These are phyloP conservation scores for Corchorus olitorius DNA, from an alignment of 345 rosid genomes.

Conservation along the genomic window DNA sequence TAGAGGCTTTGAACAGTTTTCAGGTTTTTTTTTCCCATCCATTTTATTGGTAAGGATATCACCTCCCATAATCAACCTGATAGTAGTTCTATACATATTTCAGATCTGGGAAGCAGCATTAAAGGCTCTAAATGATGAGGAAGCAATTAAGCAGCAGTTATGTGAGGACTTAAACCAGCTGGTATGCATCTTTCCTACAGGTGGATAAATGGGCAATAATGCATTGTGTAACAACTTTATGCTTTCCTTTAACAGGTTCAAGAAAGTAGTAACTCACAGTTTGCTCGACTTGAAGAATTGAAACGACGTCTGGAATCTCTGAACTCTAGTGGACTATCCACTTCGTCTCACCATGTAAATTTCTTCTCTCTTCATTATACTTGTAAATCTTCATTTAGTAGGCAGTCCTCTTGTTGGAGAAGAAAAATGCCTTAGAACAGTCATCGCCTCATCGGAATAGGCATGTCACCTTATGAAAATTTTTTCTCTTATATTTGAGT, in stretches of 20 bases:
- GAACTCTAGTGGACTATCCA: slow-evolving; percentile 61
- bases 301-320: slow-evolving; percentile 80
- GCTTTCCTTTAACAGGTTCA: slow-evolving; percentile 49
- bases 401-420: not conserved
- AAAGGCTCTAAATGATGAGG: slow-evolving; percentile 72
- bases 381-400: slow-evolving; percentile 1
- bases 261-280: slow-evolving; percentile 75
- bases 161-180: slow-evolving; percentile 78
- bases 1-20: not conserved
- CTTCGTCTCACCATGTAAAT: slow-evolving; percentile 47
- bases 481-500: not conserved
- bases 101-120: slow-evolving; percentile 76
- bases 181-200: slow-evolving; percentile 46
- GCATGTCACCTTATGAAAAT: not conserved
- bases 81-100: slow-evolving; percentile 15
- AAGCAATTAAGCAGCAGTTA: slow-evolving; percentile 71
- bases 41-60: not conserved
- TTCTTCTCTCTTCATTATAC: slow-evolving; percentile 21
- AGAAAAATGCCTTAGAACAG: not conserved
- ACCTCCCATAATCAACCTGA: not conserved
- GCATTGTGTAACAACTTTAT: not conserved
- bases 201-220: slow-evolving; percentile 9
- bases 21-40: not conserved
- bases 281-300: slow-evolving; percentile 75
- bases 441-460: not conserved